Evolutionary conservation across 202 grass and related monocot genomes (phyloP), one percentile per base, ranked within the genome.

Genomic region (Panicum hallii): DNA sequence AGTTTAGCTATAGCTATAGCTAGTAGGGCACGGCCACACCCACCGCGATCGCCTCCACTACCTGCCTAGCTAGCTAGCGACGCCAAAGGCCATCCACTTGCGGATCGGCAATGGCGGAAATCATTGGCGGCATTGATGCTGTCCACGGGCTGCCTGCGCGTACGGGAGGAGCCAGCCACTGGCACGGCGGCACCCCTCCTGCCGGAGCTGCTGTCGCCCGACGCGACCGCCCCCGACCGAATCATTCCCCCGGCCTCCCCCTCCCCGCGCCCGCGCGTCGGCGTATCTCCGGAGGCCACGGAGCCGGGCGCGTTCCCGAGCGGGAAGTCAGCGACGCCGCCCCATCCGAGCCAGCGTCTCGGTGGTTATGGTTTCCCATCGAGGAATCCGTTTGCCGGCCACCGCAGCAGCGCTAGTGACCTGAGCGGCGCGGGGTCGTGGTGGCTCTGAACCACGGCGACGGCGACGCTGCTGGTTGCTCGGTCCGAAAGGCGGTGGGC

Each of bases 81-180:
- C 12, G 28, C 38, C 11, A 40, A 23, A 28, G 57, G 43, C 55
- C 79, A 41, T 41, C 66, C 78, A 67, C 79, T 90, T 48, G 69
- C 61, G 8, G 76, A 58, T 32, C 48, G 45, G 70, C 56, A 41
- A 40, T 16, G 65, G 30, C 20, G 14, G 26, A 78, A 86, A 90
- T 78, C 88, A 83, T 82, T 42, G 73, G 83, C 49, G 56, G 57
- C 84, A 73, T 82, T 73, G 20, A 86, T 82, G 57, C 19, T 71
- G 66, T 82, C 83, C 72, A 86, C 57, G 72, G 67, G 56, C 11
- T 30, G 23, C 58, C n/a, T 79, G 78, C 22, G 48, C 63, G 78
- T 54, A 69, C 64, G 49, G 26, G 16, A 42, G 63, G 32, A 40
- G 49, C 63, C 62, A 60, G 3, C 53, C 36, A 38, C 36, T 0